Base-by-base conservation (phyloP, 306 rosid genomes). In the Abrus pulchellus region DNA sequence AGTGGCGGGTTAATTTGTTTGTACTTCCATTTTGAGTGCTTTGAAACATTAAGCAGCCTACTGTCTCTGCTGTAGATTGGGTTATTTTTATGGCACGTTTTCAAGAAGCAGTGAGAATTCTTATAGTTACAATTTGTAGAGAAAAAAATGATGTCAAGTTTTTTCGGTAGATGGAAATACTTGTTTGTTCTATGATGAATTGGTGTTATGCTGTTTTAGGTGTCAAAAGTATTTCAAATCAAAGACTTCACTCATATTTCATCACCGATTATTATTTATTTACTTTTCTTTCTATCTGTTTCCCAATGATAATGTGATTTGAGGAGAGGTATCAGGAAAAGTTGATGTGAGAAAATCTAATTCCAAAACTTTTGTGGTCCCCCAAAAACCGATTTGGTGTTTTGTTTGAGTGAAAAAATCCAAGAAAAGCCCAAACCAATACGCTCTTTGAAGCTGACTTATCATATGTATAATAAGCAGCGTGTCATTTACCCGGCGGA, bases 11-110 rank as follows among this genome's bases (percentile, higher is more conserved):
- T 32, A 52, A n/a, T 72, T 53, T 50, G 6, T 13, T 33, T 34
- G 61, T 53, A 38, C 57, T 27, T 36, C 59, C 34, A 11, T 53
- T 78, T 10, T 66, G 47, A 12, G 27, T 38, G 64, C 33, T 72
- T 20, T 5, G 28, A 54, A 72, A 52, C 65, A 34, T 52, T 20
- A 14, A 36, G 7, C 64, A 0, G 64, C 36, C 30, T 50, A 5
- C 8, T 3, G 7, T 43, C 32, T 38, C 10, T 45, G 70, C 56
- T 14, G 10, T 52, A 29, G 5, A 66, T 3, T 36, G 44, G 32
- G 8, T 20, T 68, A 14, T n/a, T 44, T 12, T 3, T 1, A 13
- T 49, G 7, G 20, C 20, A 20, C 20, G 20, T 20, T 20, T 20
- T 20, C 20, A 20, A 20, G 20, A 20, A 20, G 43, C 27, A 36